A percentile compares a stretch with the other conserved stretches of the same genome.
Evolutionary conservation across 441 rosid genomes (phyloP).

Genomic region (Eutrema salsugineum): DNA sequence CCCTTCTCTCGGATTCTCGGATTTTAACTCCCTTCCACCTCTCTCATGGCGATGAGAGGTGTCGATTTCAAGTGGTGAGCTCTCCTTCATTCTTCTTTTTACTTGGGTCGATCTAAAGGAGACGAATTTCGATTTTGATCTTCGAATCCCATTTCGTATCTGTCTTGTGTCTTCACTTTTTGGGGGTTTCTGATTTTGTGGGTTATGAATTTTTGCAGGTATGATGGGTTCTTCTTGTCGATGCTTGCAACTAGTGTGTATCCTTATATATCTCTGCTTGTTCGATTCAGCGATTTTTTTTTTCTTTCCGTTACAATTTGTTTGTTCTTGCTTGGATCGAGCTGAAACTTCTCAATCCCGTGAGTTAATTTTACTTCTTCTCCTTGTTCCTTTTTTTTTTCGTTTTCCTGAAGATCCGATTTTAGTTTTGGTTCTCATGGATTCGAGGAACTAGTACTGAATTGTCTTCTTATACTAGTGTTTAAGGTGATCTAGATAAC

Average conservation of each 20-base stretch:
- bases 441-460: not conserved
- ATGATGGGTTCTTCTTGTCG: constrained; percentile 98
- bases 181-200: not conserved
- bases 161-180: not conserved
- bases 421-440: not conserved
- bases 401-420: not conserved
- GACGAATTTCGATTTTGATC: constrained; percentile 1
- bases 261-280: constrained; percentile 42
- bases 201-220: constrained; percentile 50
- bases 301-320: not conserved
- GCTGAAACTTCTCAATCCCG: not conserved
- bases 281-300: not conserved
- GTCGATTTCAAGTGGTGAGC: constrained; percentile 92
- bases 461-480: not conserved
- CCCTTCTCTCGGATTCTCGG: not conserved
- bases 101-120: not conserved
- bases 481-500: not conserved
- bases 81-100: not conserved
- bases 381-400: not conserved
- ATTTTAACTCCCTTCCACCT: not conserved
- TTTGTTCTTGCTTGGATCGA: constrained; percentile 15
- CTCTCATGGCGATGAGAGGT: constrained; percentile 79
- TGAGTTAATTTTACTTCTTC: not conserved
- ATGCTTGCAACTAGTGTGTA: constrained; percentile 99
- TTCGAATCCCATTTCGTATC: not conserved